These are phyloP conservation scores for Leptomonas pyrrhocoris DNA, from an alignment of 208 protist genomes.

Conservation along the genomic window DNA sequence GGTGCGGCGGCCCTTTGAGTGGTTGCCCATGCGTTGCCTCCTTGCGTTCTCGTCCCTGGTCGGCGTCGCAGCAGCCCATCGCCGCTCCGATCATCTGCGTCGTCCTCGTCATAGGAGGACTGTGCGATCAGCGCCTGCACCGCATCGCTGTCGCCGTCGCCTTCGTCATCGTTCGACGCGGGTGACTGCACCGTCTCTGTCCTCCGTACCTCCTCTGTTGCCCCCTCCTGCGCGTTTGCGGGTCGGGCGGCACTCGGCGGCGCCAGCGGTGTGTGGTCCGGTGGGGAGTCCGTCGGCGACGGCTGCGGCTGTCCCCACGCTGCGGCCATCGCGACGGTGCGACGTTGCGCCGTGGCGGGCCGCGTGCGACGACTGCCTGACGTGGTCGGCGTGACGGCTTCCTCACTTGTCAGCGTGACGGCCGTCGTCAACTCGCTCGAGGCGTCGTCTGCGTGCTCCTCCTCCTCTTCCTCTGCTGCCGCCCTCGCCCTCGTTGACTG, in stretches of 20 bases:
- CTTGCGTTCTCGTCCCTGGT: neutral
- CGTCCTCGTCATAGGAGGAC: neutral
- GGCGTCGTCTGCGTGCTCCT: constrained; percentile 36
- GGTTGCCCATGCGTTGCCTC: neutral
- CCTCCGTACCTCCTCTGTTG: too few relatives aligned
- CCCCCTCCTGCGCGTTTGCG: neutral
- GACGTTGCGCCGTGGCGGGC: neutral
- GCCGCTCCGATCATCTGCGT: neutral
- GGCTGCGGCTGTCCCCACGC: constrained; percentile 2
- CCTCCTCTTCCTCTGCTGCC: neutral
- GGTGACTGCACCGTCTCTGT: neutral
- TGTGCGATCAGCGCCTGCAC: constrained; percentile 3
- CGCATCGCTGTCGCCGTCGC: constrained; percentile 4
- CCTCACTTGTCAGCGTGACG: constrained; percentile 23
- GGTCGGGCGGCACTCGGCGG: neutral
- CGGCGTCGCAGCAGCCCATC: neutral
- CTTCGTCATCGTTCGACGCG: neutral
- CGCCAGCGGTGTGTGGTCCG: constrained; percentile 2
- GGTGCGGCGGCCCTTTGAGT: neutral
- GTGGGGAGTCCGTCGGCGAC: constrained; percentile 2
- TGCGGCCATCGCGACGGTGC: neutral
- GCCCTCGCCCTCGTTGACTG: neutral
- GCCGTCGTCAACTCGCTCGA: constrained; percentile 29
- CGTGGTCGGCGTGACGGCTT: neutral
- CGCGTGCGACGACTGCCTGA: neutral